Base-by-base conservation (phyloP, 352 stramenopile genomes). In the Globisporangium splendens region DNA sequence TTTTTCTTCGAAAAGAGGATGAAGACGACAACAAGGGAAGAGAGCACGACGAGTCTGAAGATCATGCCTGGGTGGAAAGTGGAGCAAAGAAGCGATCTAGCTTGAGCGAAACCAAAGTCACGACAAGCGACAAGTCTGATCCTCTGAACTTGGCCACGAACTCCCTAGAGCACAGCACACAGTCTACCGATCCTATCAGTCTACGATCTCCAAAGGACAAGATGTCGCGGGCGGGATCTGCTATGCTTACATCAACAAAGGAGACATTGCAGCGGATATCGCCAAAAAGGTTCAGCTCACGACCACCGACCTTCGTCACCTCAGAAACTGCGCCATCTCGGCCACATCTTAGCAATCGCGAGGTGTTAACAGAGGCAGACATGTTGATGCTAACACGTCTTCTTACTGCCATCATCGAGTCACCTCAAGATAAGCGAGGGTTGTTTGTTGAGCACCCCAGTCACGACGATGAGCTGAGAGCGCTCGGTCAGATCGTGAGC, bases 1-100 rank as follows among this genome's bases (percentile, higher is more conserved):
- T 52, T 15, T 46, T 75, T 13, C 22, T 75, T 14, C 48, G 50
- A 8, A 20, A 56, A 38, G 12, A 38, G 13, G 35, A 54, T 6
- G 12, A 41, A 12, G n/a, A n/a, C 10, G 39, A 44, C 39, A 14
- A 28, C 15, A n/a, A 22, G 18, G 14, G 17, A 31, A 8, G 31
- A 17, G 11, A 49, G 3, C 14, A 42, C 7, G 46, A 54, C 13
- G 14, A 38, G 20, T n/a, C 21, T 44, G 12, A 11, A n/a, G 6
- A 44, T 17, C 7, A 57, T 21, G 20, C 8, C 10, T 28, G n/a
- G 15, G 6, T 8, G 18, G 21, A 12, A 41, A 15, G 39, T 18
- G 39, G 39, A 4, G n/a, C 13, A 4, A 44, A n/a, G 39, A 44
- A 44, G 39, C 39, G 39, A 10, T 18, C 39, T 5, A 44, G 39